A percentile compares a stretch with the other conserved stretches of the same genome.
These are phyloP conservation scores for Xerocomus amazonicus DNA, from an alignment of 1,284 basidiomycete genomes.

Conservation along the genomic window DNA sequence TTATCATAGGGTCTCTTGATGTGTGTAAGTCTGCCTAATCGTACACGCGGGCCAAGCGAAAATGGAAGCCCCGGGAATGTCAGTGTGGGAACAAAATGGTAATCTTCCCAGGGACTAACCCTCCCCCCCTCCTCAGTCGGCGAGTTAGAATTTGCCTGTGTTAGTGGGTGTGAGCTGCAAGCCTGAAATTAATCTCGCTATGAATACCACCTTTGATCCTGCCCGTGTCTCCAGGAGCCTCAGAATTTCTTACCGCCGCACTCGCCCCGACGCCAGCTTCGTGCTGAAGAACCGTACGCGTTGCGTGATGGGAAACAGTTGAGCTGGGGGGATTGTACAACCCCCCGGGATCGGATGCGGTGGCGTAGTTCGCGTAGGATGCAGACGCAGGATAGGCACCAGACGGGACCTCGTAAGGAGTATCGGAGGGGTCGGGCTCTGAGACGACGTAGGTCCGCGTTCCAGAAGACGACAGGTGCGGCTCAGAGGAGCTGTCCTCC, in stretches of 20 bases:
- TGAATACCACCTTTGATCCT: constrained; percentile 36
- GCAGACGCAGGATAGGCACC: constrained; percentile 62
- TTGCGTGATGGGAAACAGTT: constrained; percentile 43
- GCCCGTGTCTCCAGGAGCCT: constrained; percentile 45
- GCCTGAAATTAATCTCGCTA: constrained; percentile 38
- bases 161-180: constrained; percentile 33
- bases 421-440: constrained; percentile 55
- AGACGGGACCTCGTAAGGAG: constrained; percentile 59
- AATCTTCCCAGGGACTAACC: not conserved
- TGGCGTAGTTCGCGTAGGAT: constrained; percentile 48
- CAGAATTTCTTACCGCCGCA: constrained; percentile 40
- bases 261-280: constrained; percentile 44
- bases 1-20: not conserved
- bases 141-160: constrained; percentile 40
- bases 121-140: constrained; percentile 40
- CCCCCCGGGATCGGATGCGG: constrained; percentile 36
- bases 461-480: constrained; percentile 40
- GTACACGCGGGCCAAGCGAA: constrained; percentile 19
- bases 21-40: constrained; percentile 20
- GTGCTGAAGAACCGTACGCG: constrained; percentile 15
- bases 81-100: constrained; percentile 1
- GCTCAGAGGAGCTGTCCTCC: constrained; percentile 47
- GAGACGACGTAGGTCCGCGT: constrained; percentile 64
- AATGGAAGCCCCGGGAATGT: not conserved
- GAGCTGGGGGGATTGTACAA: constrained; percentile 44